A percentile compares a stretch with the other conserved stretches of the same genome.
Evolutionary conservation across 139 green algal genomes (phyloP).

Genomic region (Coccomyxa sp.): DNA sequence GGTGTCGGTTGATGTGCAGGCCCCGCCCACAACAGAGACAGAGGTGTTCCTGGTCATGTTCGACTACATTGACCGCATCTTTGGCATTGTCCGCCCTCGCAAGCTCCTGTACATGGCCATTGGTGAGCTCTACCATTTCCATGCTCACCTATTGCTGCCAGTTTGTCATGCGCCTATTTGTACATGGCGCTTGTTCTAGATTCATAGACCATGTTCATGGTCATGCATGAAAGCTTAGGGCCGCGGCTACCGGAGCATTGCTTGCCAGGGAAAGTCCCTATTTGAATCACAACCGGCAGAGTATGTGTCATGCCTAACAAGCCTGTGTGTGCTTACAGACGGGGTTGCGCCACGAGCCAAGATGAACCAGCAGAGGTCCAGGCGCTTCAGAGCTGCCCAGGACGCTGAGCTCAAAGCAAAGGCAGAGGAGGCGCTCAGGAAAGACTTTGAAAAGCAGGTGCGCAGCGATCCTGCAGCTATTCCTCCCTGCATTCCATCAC

Average conservation of each 20-base stretch:
- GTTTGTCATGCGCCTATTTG: neutral
- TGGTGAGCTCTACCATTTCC: conserved; percentile 56
- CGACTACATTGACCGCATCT: conserved; percentile 99
- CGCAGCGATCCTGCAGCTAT: too few relatives aligned
- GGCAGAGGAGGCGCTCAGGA: conserved; percentile 84
- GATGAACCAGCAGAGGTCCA: conserved; percentile 99
- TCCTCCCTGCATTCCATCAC: too few relatives aligned
- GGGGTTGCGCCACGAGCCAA: conserved; percentile 96
- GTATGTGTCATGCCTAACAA: too few relatives aligned
- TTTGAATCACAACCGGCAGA: neutral
- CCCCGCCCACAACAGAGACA: conserved; percentile 84
- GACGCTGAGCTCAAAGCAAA: conserved; percentile 76
- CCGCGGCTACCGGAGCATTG: too few relatives aligned
- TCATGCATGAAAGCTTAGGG: neutral
- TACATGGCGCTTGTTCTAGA: too few relatives aligned
- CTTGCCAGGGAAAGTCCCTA: neutral
- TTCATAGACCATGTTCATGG: too few relatives aligned
- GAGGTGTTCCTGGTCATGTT: conserved; percentile 99
- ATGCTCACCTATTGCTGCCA: neutral
- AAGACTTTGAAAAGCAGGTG: conserved; percentile 80
- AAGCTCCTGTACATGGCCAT: conserved; percentile 99
- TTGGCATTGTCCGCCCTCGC: conserved; percentile 92
- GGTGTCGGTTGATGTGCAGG: conserved; percentile 25
- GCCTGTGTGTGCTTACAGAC: conserved; percentile 48
- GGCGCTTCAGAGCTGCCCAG: conserved; percentile 92